These are phyloP conservation scores for Cladosporium sp. DNA, from an alignment of 2,329 filamentous ascomycete species.

Conservation along the genomic window DNA sequence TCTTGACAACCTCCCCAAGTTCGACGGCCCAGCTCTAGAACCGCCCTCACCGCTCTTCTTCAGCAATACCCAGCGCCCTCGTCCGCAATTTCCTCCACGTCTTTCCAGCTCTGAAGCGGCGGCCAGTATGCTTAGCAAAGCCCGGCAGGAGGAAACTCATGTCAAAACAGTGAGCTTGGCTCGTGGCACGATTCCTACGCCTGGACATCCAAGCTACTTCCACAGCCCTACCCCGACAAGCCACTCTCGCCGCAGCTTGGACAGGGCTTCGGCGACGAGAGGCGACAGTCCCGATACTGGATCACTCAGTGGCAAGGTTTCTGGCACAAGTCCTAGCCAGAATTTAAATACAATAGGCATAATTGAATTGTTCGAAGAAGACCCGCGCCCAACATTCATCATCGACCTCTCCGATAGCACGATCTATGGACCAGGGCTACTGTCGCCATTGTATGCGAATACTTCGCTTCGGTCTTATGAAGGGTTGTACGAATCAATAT, in stretches of 20 bases:
- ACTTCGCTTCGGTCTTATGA: slow-evolving; percentile 62
- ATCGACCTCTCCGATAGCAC: slow-evolving; percentile 64
- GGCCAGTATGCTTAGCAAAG: slow-evolving; percentile 59
- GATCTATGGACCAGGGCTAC: slow-evolving; percentile 56
- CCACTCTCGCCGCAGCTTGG: slow-evolving; percentile 45
- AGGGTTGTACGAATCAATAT: slow-evolving; percentile 60
- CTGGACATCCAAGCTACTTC: slow-evolving; percentile 41
- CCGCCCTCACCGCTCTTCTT: slow-evolving; percentile 57
- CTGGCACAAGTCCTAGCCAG: slow-evolving; percentile 44
- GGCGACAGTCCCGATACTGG: slow-evolving; percentile 33
- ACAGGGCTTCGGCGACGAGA: slow-evolving; percentile 34
- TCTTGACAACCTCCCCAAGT: slow-evolving; percentile 31
- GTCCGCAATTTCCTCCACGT: slow-evolving; percentile 53
- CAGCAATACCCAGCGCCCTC: slow-evolving; percentile 44
- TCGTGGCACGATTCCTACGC: slow-evolving; percentile 45
- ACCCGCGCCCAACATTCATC: slow-evolving; percentile 75
- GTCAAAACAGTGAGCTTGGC: slow-evolving; percentile 57
- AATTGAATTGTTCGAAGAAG: slow-evolving; percentile 73
- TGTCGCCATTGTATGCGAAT: slow-evolving; percentile 71
- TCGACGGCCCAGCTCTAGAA: slow-evolving; percentile 30
- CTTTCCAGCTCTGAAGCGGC: slow-evolving; percentile 61
- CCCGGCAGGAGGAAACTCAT: slow-evolving; percentile 51
- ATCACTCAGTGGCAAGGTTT: slow-evolving; percentile 31
- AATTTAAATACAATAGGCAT: slow-evolving; percentile 67
- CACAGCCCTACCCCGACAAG: slow-evolving; percentile 33